Conservation (phyloP, 495 filamentous ascomycete species). For the Podospora anserina region DNA sequence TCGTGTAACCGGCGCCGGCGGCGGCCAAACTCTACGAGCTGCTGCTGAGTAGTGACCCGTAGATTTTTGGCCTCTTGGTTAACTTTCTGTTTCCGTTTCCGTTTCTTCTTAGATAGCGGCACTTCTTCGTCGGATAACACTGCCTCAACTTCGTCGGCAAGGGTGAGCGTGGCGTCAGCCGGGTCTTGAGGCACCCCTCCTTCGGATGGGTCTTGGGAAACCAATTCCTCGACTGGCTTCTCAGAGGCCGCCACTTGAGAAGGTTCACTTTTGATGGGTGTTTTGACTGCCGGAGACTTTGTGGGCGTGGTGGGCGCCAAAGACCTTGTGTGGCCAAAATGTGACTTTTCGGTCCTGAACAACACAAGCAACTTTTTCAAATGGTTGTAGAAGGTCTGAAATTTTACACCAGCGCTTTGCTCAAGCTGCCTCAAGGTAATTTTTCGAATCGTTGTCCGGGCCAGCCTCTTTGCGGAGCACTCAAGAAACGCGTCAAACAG, state of each 20-base stretch:
- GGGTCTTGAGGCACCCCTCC: not conserved
- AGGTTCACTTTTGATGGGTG: not conserved
- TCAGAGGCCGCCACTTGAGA: not conserved
- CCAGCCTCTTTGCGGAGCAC: conserved; percentile 8
- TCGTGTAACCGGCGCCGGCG: conserved; percentile 49
- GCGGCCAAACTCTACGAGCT: conserved; percentile 46
- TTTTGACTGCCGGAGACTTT: not conserved
- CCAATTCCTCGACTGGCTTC: not conserved
- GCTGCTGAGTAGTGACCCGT: conserved; percentile 45
- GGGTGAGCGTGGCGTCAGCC: not conserved
- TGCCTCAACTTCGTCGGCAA: conserved; percentile 8
- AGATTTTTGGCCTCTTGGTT: conserved; percentile 45
- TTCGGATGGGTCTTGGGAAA: conserved; percentile 14
- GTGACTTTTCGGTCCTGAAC: conserved; percentile 8
- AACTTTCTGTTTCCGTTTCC: conserved; percentile 39
- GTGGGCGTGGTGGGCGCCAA: not conserved
- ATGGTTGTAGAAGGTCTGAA: conserved; percentile 20
- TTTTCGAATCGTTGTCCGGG: not conserved
- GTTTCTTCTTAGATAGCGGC: conserved; percentile 43
- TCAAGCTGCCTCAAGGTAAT: conserved; percentile 13
- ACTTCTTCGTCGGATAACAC: conserved; percentile 15
- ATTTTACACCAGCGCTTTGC: not conserved
- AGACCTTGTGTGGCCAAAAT: not conserved
- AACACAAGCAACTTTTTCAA: conserved; percentile 18
- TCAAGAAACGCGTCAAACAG: conserved; percentile 29